Evolutionary conservation across 345 rosid species (phyloP), one percentile per base, ranked within the genome.

Genomic region (Citrus trifoliata): DNA sequence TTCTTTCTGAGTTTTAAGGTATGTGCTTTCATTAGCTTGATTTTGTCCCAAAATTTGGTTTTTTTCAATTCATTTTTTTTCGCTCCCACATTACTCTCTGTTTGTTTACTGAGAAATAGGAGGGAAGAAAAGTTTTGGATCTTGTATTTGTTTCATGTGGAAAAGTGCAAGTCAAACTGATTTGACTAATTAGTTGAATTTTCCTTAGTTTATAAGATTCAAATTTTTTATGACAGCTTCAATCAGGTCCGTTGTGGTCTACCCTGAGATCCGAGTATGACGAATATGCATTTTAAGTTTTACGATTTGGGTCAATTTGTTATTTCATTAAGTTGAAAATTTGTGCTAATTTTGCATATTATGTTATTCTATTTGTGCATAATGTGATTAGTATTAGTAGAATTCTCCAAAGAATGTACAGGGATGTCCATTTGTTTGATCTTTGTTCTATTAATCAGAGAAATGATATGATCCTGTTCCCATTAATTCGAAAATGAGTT

Each of bases 1-100:
- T 72, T 70, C 59, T 77, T 73, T 82, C 65, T 53, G 70, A 61
- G 73, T 56, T 80, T 56, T 70, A 74, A 79, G 90, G 89, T 86
- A 84, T 37, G 80, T 77, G 35, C 61, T 72, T 37, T 10, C 32
- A 24, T 65, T 64, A 72, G 70, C 42, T 37, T 61, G 9, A 7
- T 35, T 56, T 76, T 27, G 27, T 13, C 10, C 21, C 16, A n/a
- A 51, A 38, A 14, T 22, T 59, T 35, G 24, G 40, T 33, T 55
- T 68, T 30, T 46, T 35, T 35, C 16, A 18, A n/a, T 55, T 66
- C 5, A 5, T 62, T 62, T 27, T 61, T 61, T 22, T 70, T 75
- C 33, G n/a, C 58, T 38, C 35, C 42, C 72, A 37, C 60, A 76
- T 77, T 58, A 51, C 22, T 21, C 25, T 82, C 55, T 51, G 62